Percentiles rank a stretch among this genome's conserved stretches.
Conservation (phyloP, 805 yeast species). For the Teunomyces lycoperdinae region DNA sequence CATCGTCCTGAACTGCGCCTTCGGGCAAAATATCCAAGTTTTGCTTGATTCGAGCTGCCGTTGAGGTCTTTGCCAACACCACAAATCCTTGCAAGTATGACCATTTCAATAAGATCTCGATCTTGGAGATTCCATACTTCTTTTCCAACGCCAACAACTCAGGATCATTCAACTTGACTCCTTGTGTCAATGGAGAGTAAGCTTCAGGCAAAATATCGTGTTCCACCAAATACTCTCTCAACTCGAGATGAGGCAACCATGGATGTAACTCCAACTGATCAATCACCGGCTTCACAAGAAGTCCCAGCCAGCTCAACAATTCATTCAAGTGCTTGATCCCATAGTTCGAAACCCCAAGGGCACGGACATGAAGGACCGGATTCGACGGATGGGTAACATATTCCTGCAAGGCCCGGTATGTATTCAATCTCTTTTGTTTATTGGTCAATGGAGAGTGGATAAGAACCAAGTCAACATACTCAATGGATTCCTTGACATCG, state of each 20-base stretch:
- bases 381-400: slow-evolving; percentile 41
- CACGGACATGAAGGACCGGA: slow-evolving; percentile 45
- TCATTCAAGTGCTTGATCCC: slow-evolving; percentile 60
- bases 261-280: slow-evolving; percentile 85
- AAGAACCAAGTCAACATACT: slow-evolving; percentile 39
- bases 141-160: slow-evolving; percentile 48
- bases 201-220: slow-evolving; percentile 66
- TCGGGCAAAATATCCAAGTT: slow-evolving; percentile 53
- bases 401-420: slow-evolving; percentile 76
- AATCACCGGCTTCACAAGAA: slow-evolving; percentile 50
- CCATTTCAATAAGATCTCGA: slow-evolving; percentile 73
- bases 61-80: slow-evolving; percentile 46
- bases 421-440: slow-evolving; percentile 48
- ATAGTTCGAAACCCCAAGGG: slow-evolving; percentile 79
- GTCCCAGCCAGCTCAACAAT: slow-evolving; percentile 50
- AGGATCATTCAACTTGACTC: slow-evolving; percentile 55
- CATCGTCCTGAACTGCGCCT: slow-evolving; percentile 16
- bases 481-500: slow-evolving; percentile 30
- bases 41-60: slow-evolving; percentile 46
- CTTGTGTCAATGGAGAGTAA: slow-evolving; percentile 74
- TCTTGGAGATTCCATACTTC: slow-evolving; percentile 48
- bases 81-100: slow-evolving; percentile 59
- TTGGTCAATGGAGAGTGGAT: slow-evolving; percentile 51
- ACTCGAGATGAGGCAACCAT: slow-evolving; percentile 67
- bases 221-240: slow-evolving; percentile 57